Evolutionary conservation across 73 alveolate species (phyloP), one percentile per base, ranked within the genome.

Genomic region (Paramecium sexaurelia): DNA sequence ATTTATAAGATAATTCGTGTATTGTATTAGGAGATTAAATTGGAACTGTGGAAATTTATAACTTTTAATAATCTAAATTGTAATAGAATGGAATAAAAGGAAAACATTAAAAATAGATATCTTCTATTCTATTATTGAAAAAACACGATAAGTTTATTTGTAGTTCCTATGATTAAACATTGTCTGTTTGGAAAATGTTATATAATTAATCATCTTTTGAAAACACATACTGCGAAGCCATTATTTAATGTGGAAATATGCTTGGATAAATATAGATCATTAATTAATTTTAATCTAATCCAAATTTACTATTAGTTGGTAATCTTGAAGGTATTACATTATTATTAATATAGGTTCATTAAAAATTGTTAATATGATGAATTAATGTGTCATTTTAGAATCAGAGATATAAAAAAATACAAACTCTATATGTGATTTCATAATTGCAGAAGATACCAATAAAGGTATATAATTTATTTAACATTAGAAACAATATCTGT

Each of bases 111-210:
- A 78, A 45, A 41, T 11, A 40, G 33, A 78, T 78, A 40, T 78
- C 90, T 7, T 22, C 75, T 9, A 78, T 78, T 41, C 11, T 78
- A 0, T 39, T 78, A 13, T 45, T 78, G 10, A 78, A 78, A 45
- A 78, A 45, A 78, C n/a, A 78, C 41, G 90, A 78, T 41, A 78
- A 78, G 36, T 78, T 78, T 43, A 43, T 43, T 78, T 32, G 43
- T 78, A 40, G 90, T 22, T 78, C 90, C 9, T 78, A 78, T 41
- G 90, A 78, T 78, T 45, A 78, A 78, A 40, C 55, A 37, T 29
- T 78, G 19, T 78, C 90, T 9, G 24, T 78, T 19, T 78, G 90
- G 90, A 78, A 45, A 78, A 78, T 78, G 90, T 29, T 78, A 19
- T 78, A 78, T 27, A 29, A 26, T 13, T 45, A 56, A 10, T 32